Conservation (phyloP, 164 flowering plant species). For the Dillenia turbinata region DNA sequence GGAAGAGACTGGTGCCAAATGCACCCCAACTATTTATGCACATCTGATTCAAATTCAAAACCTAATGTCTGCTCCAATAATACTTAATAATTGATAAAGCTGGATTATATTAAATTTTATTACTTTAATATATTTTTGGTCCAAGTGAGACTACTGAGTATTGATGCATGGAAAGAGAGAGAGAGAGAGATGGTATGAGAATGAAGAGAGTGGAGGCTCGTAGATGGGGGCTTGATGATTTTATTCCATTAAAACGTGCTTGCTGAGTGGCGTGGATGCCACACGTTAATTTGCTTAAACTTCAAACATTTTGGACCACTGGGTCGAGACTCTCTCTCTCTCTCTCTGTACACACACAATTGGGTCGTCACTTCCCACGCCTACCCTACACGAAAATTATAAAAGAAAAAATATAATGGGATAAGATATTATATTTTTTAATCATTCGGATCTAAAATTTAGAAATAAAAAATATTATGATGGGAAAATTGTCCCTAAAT, state of each 20-base stretch:
- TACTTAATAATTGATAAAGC: neutral
- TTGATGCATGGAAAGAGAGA: neutral
- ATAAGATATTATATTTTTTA: too few species aligned
- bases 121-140: neutral
- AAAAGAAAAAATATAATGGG: too few species aligned
- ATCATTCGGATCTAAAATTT: too few species aligned
- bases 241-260: neutral
- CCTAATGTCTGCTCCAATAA: neutral
- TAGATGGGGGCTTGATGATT: neutral
- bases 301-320: neutral
- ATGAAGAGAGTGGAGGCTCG: conserved; percentile 1
- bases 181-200: too few species aligned
- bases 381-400: too few species aligned
- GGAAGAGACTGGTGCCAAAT: too few species aligned
- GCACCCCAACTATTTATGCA: too few species aligned
- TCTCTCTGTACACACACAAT: too few species aligned
- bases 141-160: neutral
- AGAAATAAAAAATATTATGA: too few species aligned
- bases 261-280: conserved; percentile 5
- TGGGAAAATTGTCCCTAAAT: too few species aligned
- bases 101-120: neutral
- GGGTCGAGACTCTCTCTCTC: too few species aligned
- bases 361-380: too few species aligned
- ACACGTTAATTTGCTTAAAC: conserved; percentile 1
- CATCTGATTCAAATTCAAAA: neutral